Percentiles rank a stretch among this genome's conserved stretches.
Evolutionary conservation across 441 rosid genomes (phyloP).

Genomic region (Bocquillonia castaneifolia): DNA sequence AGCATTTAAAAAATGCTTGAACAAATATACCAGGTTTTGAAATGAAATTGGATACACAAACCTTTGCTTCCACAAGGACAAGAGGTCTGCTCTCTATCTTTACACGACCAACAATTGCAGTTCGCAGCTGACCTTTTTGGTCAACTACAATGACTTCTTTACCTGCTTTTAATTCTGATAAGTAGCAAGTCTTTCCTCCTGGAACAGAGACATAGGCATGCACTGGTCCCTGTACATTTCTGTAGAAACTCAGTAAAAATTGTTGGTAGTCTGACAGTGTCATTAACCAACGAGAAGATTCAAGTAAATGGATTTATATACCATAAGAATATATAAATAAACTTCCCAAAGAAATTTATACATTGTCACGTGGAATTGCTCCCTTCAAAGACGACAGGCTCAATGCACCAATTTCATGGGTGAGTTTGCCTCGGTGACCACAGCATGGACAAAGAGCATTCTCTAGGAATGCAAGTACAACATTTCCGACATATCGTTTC

Average conservation of each 20-base stretch:
- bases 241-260: neutral
- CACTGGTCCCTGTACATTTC: constrained; percentile 64
- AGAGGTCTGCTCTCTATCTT: constrained; percentile 83
- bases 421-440: neutral
- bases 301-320: too few species aligned
- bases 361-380: neutral
- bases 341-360: neutral
- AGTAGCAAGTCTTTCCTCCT: constrained; percentile 84
- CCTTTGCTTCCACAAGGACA: constrained; percentile 77
- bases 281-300: neutral
- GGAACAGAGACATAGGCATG: constrained; percentile 77
- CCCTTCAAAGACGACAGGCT: neutral
- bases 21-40: neutral
- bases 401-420: neutral
- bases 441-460: too few species aligned
- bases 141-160: constrained; percentile 64
- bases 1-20: neutral
- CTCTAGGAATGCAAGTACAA: too few species aligned
- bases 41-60: constrained; percentile 16
- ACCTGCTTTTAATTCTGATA: constrained; percentile 76
- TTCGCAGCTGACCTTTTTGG: constrained; percentile 53
- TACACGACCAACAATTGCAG: constrained; percentile 76
- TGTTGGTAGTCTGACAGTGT: neutral
- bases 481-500: neutral
- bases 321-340: neutral